phyloP scores from a whole-genome alignment of 108 stramenopile genomes.

The Nitzschia sp. region DNA sequence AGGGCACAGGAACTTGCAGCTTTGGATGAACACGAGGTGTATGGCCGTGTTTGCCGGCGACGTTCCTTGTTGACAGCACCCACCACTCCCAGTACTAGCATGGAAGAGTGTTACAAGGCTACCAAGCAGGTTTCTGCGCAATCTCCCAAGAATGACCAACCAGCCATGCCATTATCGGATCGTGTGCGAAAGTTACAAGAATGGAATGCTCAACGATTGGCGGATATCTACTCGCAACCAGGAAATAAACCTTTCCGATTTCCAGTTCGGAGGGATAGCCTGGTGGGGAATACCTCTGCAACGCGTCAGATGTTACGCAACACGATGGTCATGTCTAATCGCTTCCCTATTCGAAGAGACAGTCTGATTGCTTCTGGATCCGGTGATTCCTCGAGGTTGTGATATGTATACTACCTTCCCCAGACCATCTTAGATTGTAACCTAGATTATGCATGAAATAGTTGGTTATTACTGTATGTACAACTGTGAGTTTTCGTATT shows the following conservation, averaged over 20 bases:
- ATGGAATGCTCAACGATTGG: conserved; percentile 29
- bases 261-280: conserved; percentile 11
- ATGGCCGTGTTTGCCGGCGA: conserved; percentile 15
- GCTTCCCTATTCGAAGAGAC: conserved; percentile 21
- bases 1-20: conserved; percentile 28
- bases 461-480: too few relatives aligned
- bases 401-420: too few relatives aligned
- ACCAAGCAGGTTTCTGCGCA: not conserved
- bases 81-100: not conserved
- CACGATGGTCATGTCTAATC: conserved; percentile 6
- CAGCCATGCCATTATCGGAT: conserved; percentile 15
- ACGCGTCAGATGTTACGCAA: not conserved
- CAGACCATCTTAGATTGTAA: too few relatives aligned
- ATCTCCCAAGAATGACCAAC: not conserved
- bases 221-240: conserved; percentile 25
- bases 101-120: not conserved
- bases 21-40: conserved; percentile 24
- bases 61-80: conserved; percentile 9
- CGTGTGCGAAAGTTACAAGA: conserved; percentile 30
- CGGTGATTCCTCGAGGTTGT: too few relatives aligned
- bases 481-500: too few relatives aligned
- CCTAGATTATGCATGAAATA: too few relatives aligned
- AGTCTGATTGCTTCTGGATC: conserved; percentile 1
- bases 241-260: conserved; percentile 28
- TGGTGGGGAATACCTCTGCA: conserved; percentile 1